Conservation (phyloP, 1,284 basidiomycete genomes). For the Malassezia caprae region DNA sequence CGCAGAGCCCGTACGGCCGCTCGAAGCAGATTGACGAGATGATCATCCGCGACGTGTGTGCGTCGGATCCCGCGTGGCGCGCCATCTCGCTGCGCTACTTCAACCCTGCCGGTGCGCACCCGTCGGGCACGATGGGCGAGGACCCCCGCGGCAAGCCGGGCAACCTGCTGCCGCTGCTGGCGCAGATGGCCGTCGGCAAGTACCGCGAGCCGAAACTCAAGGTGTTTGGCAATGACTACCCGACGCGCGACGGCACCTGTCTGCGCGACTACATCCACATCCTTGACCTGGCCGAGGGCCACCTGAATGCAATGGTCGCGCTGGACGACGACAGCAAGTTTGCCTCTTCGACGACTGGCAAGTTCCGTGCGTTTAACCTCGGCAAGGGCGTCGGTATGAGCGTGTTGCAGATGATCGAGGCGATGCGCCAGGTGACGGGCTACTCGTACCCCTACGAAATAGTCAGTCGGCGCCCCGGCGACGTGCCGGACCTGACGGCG, state of each 20-base stretch:
- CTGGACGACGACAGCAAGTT: conserved; percentile 59
- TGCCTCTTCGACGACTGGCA: conserved; percentile 44
- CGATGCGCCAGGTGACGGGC: conserved; percentile 84
- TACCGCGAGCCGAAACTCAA: conserved; percentile 70
- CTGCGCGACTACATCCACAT: conserved; percentile 91
- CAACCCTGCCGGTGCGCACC: conserved; percentile 95
- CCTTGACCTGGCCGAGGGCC: conserved; percentile 85
- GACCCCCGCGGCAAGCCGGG: conserved; percentile 89
- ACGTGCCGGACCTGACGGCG: conserved; percentile 93
- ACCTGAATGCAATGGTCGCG: conserved; percentile 82
- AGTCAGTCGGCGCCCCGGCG: conserved; percentile 74
- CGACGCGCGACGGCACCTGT: conserved; percentile 75
- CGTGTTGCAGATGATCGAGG: conserved; percentile 85
- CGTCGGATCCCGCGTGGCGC: conserved; percentile 66
- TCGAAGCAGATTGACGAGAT: conserved; percentile 91
- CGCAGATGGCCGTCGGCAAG: conserved; percentile 89
- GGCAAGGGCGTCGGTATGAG: conserved; percentile 86
- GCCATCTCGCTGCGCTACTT: conserved; percentile 85
- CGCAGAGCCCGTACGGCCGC: conserved; percentile 86
- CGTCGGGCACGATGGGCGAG: conserved; percentile 88
- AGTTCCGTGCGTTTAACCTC: conserved; percentile 88
- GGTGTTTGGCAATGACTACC: conserved; percentile 96
- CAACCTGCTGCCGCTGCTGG: conserved; percentile 84
- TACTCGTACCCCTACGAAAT: conserved; percentile 70
- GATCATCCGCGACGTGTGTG: conserved; percentile 78